phyloP scores from a whole-genome alignment of 768 basidiomycete species.

The Termitomyces sp. region DNA sequence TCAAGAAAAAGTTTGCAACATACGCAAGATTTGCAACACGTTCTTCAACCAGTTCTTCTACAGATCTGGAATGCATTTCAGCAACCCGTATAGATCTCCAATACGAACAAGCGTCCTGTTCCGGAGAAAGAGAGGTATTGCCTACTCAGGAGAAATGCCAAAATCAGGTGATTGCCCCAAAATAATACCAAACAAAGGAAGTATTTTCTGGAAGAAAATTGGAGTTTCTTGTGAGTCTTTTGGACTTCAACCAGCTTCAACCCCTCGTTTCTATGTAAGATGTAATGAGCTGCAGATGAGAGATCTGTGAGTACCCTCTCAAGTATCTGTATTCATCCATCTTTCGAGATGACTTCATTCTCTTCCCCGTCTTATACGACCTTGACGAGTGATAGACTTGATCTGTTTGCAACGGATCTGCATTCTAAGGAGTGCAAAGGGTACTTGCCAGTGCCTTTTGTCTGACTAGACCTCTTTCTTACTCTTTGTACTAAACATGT shows the following conservation, averaged over 20 bases:
- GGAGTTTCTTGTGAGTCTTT: neutral
- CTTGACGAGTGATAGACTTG: slow-evolving; percentile 77
- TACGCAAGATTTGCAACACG: slow-evolving; percentile 43
- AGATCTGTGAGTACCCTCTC: neutral
- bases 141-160: slow-evolving; percentile 12
- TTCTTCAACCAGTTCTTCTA: slow-evolving; percentile 39
- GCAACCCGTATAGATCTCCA: neutral
- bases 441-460: slow-evolving; percentile 88
- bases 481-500: neutral
- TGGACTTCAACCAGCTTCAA: no score
- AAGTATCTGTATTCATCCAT: neutral
- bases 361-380: slow-evolving; percentile 92
- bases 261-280: no score
- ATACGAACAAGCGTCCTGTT: neutral
- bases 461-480: slow-evolving; percentile 44
- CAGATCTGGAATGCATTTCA: slow-evolving; percentile 14
- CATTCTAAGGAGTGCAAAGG: slow-evolving; percentile 56
- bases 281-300: neutral
- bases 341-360: slow-evolving; percentile 62
- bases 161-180: slow-evolving; percentile 3
- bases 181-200: neutral
- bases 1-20: slow-evolving; percentile 9
- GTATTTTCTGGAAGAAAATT: no score
- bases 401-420: slow-evolving; percentile 74
- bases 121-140: neutral